Conservation (phyloP, 306 rosid species). For the Nissolia schottii region DNA sequence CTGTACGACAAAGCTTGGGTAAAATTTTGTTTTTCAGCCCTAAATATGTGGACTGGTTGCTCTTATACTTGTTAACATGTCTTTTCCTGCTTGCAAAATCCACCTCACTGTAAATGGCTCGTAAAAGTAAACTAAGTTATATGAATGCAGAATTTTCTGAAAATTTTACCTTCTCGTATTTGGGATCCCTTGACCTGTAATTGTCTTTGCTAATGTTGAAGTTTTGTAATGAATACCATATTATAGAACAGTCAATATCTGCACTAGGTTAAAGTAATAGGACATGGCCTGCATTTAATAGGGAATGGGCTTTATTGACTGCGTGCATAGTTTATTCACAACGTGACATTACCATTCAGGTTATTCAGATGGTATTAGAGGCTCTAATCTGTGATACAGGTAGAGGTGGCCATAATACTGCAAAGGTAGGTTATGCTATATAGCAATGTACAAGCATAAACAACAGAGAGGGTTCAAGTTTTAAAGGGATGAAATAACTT, state of each 20-base stretch:
- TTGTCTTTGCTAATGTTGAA: not conserved
- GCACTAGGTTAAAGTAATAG: not conserved
- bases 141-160: not conserved
- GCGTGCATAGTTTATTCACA: constrained; percentile 6
- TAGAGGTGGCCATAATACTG: not conserved
- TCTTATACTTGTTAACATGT: not conserved
- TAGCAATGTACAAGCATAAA: not conserved
- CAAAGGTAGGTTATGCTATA: not conserved
- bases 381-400: not conserved
- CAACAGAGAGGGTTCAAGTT: not conserved
- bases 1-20: constrained; percentile 95
- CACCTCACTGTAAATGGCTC: not conserved
- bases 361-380: not conserved
- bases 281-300: not conserved
- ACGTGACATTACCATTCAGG: not conserved
- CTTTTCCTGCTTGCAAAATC: not conserved
- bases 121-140: constrained; percentile 1
- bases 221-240: not conserved
- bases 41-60: not conserved
- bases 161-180: not conserved
- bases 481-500: not conserved
- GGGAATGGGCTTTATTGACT: not conserved
- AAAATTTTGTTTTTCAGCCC: constrained; percentile 8
- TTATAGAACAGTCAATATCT: not conserved
- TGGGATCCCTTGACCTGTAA: not conserved